Base-by-base conservation (phyloP, 2,329 filamentous ascomycete genomes). In the Stemphylium lycopersici region DNA sequence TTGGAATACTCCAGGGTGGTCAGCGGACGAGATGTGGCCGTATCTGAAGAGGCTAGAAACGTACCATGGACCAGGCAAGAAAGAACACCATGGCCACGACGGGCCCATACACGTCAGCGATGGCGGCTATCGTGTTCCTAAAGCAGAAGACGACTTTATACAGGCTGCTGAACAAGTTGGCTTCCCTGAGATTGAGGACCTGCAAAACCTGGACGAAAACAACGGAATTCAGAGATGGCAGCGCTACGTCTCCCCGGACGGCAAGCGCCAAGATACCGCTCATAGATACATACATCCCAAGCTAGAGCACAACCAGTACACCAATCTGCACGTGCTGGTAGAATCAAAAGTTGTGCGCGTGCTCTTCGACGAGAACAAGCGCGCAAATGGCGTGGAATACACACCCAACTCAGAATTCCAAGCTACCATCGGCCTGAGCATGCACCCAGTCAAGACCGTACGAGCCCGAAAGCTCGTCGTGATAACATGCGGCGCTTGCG, bases 301-400 rank as follows among this genome's bases (percentile, higher is more conserved):
- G 33, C 69, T 85, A 0, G 72, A 80, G 46, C 75, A 77, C 50
- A 79, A 78, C 1, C 71, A 80, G 2, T 78, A 84, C 41, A 79
- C 83, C 0, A 87, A 87, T 51, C 79, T 89, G 2, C 83, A 88
- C 52, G 76, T 89, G 4, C 75, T 89, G 0, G 76, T 81, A 0
- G 79, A 87, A 61, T 79, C 81, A 2, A 82, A 82, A 51, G 84
- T 89, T 0, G 73, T 80, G 1, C 80, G 79, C 2, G 78, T 87
- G 0, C 52, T 87, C 4, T 83, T 87, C 44, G 77, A 83, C 40
- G 76, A 83, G 3, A 75, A 78, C 2, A 79, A 77, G 22, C 84
- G 76, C 34, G 87, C 87, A 3, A 75, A 79, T 0, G 87, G 86
- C 0, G 80, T 90, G 2, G 83, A 88, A 61, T 86, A 83, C 58